phyloP scores from a whole-genome alignment of 1,139 yeast genomes.

The Yamadazyma dushanensis region DNA sequence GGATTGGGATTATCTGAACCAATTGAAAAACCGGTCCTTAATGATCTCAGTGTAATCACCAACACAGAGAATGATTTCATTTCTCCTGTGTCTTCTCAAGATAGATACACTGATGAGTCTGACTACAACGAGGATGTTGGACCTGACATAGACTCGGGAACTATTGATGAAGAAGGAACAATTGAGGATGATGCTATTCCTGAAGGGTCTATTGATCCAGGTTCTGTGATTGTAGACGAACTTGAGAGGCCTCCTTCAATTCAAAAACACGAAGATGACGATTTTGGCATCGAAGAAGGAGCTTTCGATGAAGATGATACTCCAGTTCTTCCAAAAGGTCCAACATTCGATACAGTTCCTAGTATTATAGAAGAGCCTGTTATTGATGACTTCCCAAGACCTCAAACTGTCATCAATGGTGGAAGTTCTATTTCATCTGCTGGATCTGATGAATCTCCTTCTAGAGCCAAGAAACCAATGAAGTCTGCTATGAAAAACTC shows the following conservation, averaged over 20 bases:
- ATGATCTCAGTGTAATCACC: slow-evolving; percentile 8
- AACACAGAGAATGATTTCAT: slow-evolving; percentile 13
- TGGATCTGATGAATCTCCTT: slow-evolving; percentile 24
- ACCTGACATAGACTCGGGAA: slow-evolving; percentile 15
- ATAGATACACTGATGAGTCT: slow-evolving; percentile 7
- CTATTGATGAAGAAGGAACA: slow-evolving; percentile 17
- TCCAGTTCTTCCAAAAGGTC: slow-evolving; percentile 27
- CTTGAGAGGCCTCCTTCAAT: slow-evolving; percentile 18
- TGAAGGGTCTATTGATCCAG: slow-evolving; percentile 21
- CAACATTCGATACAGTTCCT: slow-evolving; percentile 34
- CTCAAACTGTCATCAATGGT: slow-evolving; percentile 9
- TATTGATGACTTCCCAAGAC: slow-evolving; percentile 9
- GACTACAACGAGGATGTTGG: slow-evolving; percentile 8
- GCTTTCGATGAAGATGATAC: slow-evolving; percentile 19
- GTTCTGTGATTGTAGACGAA: slow-evolving; percentile 25
- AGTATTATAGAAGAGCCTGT: slow-evolving; percentile 23
- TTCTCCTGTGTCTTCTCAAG: slow-evolving; percentile 13
- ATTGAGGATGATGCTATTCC: slow-evolving; percentile 15
- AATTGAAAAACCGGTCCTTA: slow-evolving; percentile 6
- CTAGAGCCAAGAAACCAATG: slow-evolving; percentile 36
- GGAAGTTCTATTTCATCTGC: slow-evolving; percentile 32
- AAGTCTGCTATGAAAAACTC: slow-evolving; percentile 68
- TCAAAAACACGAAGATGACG: slow-evolving; percentile 7
- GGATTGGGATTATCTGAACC: neutral
- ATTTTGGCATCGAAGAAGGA: slow-evolving; percentile 21